Conservation (phyloP, 192 early-diverging fungal species). For the Coemansia sp. region DNA sequence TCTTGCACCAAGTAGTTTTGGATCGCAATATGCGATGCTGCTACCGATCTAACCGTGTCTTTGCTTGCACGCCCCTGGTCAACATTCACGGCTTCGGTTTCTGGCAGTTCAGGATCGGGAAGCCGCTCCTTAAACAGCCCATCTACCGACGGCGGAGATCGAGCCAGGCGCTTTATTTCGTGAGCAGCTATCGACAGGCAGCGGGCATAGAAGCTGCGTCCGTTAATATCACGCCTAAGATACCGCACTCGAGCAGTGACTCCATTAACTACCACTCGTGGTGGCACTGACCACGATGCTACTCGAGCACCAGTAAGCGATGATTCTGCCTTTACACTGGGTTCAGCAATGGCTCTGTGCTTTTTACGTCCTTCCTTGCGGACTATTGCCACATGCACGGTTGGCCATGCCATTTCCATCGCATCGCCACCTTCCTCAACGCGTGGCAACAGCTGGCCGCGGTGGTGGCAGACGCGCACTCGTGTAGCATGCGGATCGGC, state of each 20-base stretch:
- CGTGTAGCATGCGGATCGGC: conserved; percentile 46
- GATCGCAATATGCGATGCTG: conserved; percentile 11
- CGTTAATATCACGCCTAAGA: conserved; percentile 26
- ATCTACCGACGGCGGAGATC: conserved; percentile 1
- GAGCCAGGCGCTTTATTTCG: conserved; percentile 13
- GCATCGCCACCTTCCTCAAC: conserved; percentile 12
- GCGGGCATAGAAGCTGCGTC: conserved; percentile 30
- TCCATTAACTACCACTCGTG: conserved; percentile 33
- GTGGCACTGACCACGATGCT: conserved; percentile 41
- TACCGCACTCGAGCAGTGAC: conserved; percentile 36
- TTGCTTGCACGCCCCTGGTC: not conserved
- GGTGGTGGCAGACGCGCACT: conserved; percentile 40
- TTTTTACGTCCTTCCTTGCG: not conserved
- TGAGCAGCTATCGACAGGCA: conserved; percentile 29
- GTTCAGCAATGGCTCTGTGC: not conserved
- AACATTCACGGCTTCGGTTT: not conserved
- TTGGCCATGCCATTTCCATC: conserved; percentile 34
- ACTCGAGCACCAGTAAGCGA: not conserved
- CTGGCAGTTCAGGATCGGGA: conserved; percentile 1
- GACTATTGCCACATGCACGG: conserved; percentile 17
- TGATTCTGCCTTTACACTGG: not conserved
- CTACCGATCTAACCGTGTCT: not conserved
- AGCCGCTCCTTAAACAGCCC: conserved; percentile 21
- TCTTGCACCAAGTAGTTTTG: conserved; percentile 33
- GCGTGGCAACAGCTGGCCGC: conserved; percentile 24